These are phyloP conservation scores for Theileria sp. DNA, from an alignment of 169 alveolate genomes.

Conservation along the genomic window DNA sequence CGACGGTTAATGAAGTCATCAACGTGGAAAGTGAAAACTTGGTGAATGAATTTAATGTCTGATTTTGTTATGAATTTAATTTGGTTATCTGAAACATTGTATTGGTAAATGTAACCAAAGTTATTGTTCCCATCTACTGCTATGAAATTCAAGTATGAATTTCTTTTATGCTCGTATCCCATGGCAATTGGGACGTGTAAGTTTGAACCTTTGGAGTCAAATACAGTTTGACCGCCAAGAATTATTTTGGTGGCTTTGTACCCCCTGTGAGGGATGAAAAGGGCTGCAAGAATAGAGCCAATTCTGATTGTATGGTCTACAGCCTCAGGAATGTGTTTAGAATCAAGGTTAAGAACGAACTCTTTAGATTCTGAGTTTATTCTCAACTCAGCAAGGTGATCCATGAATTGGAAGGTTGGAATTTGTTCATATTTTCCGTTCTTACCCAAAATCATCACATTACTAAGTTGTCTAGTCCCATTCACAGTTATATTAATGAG, in stretches of 20 bases:
- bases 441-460: neutral
- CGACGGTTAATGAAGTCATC: neutral
- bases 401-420: neutral
- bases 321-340: neutral
- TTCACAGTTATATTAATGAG: neutral
- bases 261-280: neutral
- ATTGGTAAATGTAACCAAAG: neutral
- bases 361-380: neutral
- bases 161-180: constrained; percentile 2
- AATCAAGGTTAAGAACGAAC: neutral
- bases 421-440: neutral
- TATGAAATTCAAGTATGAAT: neutral
- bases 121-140: neutral
- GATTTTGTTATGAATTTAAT: neutral
- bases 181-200: neutral
- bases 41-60: neutral
- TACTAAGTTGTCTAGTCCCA: neutral
- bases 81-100: neutral
- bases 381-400: neutral
- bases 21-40: neutral
- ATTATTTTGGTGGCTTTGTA: constrained; percentile 9
- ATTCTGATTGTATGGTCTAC: neutral
- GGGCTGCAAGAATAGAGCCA: neutral
- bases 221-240: neutral
- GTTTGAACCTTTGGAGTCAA: neutral